Evolutionary conservation across 352 stramenopile genomes (phyloP), one percentile per base, ranked within the genome.

Genomic region (Pythium myriotylum): DNA sequence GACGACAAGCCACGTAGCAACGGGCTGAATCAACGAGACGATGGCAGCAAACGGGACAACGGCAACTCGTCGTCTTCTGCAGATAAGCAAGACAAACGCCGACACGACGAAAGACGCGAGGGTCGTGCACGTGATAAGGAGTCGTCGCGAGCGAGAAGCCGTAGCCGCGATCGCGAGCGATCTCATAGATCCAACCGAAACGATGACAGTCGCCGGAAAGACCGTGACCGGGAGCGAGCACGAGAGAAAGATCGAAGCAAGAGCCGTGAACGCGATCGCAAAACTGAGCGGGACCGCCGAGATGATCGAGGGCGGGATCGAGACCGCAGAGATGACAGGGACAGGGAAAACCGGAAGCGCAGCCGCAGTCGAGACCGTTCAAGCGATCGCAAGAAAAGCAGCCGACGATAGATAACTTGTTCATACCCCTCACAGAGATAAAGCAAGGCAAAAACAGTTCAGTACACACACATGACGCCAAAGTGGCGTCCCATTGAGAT

Each of bases 331-430:
- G 46, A 49, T 23, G 35, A 50, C 22, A 46, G 55, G 9, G 40
- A 56, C 26, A 46, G 70, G 29, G 47, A 58, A 9, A 67, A 71
- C 29, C 55, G 64, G 19, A 63, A 56, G 22, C 63, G 67, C 19
- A 69, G 59, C 35, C 66, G 73, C 20, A 79, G 74, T 45, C 66
- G 74, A 32, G 68, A 75, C 10, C 65, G 65, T 17, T 65, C 58
- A 0, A 61, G 43, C 43, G 70, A 68, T 49, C 65, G 72, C 48
- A 51, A 63, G 23, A 70, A 66, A 40, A 58, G 33, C 27, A 61
- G 43, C 14, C 50, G 49, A 19, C 43, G 52, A 64, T 54, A 67
- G 53, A 59, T 8, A 13, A 14, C 5, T 43, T 17, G 5, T 35
- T 6, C 17, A 20, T n/a, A 19, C n/a, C n/a, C 13, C 7, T 43